These are phyloP conservation scores for Trametes versicolor DNA, from an alignment of 1,284 basidiomycete species.

Conservation along the genomic window DNA sequence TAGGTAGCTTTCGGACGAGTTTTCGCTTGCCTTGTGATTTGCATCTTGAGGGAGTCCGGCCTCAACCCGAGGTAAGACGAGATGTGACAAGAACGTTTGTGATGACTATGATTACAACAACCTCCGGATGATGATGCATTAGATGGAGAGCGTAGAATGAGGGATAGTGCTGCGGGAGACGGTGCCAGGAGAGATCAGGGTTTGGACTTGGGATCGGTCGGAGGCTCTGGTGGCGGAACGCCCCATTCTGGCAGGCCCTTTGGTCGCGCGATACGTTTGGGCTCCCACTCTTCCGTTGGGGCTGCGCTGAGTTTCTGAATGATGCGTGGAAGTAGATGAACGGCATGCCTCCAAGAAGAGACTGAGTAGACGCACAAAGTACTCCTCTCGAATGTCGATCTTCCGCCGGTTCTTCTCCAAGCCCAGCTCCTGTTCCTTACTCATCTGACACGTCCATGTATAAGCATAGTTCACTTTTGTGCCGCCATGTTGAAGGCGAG, in stretches of 20 bases:
- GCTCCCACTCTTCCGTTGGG: constrained; percentile 84
- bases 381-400: constrained; percentile 95
- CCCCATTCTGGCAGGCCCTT: constrained; percentile 91
- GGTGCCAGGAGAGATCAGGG: constrained; percentile 4
- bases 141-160: not conserved
- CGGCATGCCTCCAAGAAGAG: constrained; percentile 13
- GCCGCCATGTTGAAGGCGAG: not conserved
- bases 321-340: constrained; percentile 13
- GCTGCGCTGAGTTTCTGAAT: constrained; percentile 71
- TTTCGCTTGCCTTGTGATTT: not conserved
- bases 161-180: no score
- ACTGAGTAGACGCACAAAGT: constrained; percentile 78
- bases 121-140: not conserved
- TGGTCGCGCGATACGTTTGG: constrained; percentile 85
- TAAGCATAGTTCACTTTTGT: not conserved
- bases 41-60: not conserved
- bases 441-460: constrained; percentile 56
- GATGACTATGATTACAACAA: constrained; percentile 19
- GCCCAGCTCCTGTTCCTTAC: constrained; percentile 86
- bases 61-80: not conserved
- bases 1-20: constrained; percentile 25
- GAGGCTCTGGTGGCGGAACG: constrained; percentile 70
- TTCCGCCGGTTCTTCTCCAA: constrained; percentile 84
- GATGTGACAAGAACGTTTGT: no score
- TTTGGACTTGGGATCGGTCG: constrained; percentile 32